Percentiles rank a stretch among this genome's conserved stretches.
These are phyloP conservation scores for Exophiala spinifera DNA, from an alignment of 2,329 filamentous ascomycete species.

Conservation along the genomic window DNA sequence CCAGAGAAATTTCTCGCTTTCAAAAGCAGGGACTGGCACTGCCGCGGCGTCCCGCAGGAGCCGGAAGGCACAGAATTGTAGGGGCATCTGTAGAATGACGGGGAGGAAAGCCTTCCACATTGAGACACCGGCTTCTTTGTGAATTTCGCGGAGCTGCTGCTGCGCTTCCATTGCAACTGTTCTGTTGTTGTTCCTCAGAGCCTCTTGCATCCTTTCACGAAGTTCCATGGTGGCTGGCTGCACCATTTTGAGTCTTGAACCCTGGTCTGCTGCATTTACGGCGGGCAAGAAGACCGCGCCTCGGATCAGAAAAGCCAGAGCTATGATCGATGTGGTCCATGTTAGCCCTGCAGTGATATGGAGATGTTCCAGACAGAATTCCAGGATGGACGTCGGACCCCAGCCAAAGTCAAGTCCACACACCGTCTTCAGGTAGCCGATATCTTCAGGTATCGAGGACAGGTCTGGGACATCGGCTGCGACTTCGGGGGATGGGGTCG, in stretches of 20 bases:
- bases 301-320: constrained; percentile 64
- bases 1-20: constrained; percentile 71
- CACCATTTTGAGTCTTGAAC: constrained; percentile 61
- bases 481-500: background rate
- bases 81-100: constrained; percentile 60
- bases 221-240: constrained; percentile 56
- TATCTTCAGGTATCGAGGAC: constrained; percentile 64
- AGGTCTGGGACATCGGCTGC: constrained; percentile 29
- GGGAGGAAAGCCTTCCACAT: constrained; percentile 52
- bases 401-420: constrained; percentile 79
- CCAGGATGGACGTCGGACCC: constrained; percentile 69
- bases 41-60: constrained; percentile 69
- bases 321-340: constrained; percentile 76
- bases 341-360: constrained; percentile 73
- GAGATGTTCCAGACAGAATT: constrained; percentile 76
- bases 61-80: constrained; percentile 79
- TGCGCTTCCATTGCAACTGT: constrained; percentile 46
- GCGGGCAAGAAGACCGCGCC: constrained; percentile 62
- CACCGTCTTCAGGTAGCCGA: constrained; percentile 78
- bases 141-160: constrained; percentile 50
- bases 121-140: constrained; percentile 55
- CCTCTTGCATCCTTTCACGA: constrained; percentile 53
- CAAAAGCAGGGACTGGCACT: constrained; percentile 77
- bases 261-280: constrained; percentile 59
- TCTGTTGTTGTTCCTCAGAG: constrained; percentile 46